Evolutionary conservation across 306 rosid species (phyloP).

Genomic region (Betula pendula): DNA sequence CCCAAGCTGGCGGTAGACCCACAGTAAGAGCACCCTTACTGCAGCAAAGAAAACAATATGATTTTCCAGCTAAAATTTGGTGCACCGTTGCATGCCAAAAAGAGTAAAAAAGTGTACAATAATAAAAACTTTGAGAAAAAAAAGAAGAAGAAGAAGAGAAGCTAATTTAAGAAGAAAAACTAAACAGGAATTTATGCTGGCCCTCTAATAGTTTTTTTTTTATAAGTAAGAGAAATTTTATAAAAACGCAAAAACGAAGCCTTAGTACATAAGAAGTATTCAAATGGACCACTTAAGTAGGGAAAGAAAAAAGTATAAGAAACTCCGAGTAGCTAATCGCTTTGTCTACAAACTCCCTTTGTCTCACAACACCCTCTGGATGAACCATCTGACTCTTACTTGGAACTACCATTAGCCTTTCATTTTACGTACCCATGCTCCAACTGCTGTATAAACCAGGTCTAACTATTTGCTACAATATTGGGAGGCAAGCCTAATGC

Average conservation of each 20-base stretch:
- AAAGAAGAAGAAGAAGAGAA: no score
- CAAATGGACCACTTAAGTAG: no score
- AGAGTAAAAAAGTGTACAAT: conserved; percentile 8
- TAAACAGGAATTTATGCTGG: background rate
- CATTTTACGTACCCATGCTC: background rate
- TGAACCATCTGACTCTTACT: background rate
- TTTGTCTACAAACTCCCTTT: no score
- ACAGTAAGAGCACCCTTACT: conserved; percentile 72
- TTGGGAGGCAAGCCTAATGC: background rate
- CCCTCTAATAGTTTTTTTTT: no score
- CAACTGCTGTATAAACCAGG: background rate
- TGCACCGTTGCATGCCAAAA: conserved; percentile 10
- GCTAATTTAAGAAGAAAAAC: conserved; percentile 18
- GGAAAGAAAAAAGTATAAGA: no score
- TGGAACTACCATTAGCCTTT: background rate
- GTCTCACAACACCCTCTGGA: background rate
- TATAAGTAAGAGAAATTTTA: no score
- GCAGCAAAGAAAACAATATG: conserved; percentile 34
- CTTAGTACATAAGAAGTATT: no score
- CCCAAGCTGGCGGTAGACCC: conserved; percentile 98
- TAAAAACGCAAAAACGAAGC: no score
- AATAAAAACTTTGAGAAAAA: conserved; percentile 14
- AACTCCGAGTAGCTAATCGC: no score
- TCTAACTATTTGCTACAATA: background rate
- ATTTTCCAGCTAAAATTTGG: background rate